Base-by-base conservation (phyloP, 768 basidiomycete genomes). In the Ephemerocybe angulata region DNA sequence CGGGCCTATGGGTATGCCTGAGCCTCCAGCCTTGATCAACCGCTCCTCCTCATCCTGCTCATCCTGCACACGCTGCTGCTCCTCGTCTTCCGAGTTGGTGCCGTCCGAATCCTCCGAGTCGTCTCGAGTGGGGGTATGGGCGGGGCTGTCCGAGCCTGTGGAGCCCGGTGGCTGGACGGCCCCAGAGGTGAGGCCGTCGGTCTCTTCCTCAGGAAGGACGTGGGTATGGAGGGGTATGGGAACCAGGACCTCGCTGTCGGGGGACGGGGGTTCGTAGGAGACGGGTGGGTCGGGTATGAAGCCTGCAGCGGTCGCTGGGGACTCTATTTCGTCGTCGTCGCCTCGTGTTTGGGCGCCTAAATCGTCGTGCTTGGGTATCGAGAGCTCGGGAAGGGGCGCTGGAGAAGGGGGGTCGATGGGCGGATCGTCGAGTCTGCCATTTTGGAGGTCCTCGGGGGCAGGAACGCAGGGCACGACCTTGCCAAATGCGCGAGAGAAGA, bases 111-210 rank as follows among this genome's bases (percentile, higher is more conserved):
- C 84, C 38, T 83, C 79, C 54, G 80, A 65, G 56, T 70, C 57
- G 58, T 72, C 61, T 60, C 69, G 57, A 58, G 65, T 46, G 61
- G 76, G 47, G 71, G 76, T 74, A 55, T 78, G 81, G 58, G 63
- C 57, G 62, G 71, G 65, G 8, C 17, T 17, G 40, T 69, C 67
- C 27, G 70, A 71, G n/a, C 83, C 88, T 37, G 82, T 87, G 12
- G 92, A 91, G 22, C 93, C 94, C 10, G 95, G 93, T 3, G 93
- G 83, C 63, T 94, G 91, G 19, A 96, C 94, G 27, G 92, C 91
- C 22, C 92, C 90, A 25, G 91, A 93, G 17, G 90, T 91, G 60
- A 97, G 76, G 21, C 90, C 92, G 60, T 88, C 93, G 6, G 93
- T 93, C 72, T 94, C 93, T 10, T 69, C 68, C 30, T 63, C 53